Conservation (phyloP, 2,329 filamentous ascomycete genomes). For the Xylaria sp. region DNA sequence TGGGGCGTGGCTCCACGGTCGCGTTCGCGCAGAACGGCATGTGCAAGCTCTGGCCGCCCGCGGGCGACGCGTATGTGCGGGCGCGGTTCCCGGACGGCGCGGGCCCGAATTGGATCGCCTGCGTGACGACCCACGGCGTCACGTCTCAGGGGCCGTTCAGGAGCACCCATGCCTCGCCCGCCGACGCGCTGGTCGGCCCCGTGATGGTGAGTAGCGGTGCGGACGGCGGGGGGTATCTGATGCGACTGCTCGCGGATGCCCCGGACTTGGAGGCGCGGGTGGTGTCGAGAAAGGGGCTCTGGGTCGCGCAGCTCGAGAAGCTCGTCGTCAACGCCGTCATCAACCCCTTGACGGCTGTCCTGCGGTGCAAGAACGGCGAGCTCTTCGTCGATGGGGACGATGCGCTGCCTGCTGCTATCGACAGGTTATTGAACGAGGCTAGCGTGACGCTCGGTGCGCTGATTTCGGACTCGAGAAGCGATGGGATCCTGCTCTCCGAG, state of each 20-base stretch:
- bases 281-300: conserved; percentile 58
- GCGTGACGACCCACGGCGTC: conserved; percentile 69
- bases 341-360: conserved; percentile 84
- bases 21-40: conserved; percentile 89
- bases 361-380: conserved; percentile 81
- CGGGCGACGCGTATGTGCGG: conserved; percentile 56
- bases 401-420: conserved; percentile 68
- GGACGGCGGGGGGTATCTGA: conserved; percentile 51
- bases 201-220: conserved; percentile 52
- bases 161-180: conserved; percentile 63
- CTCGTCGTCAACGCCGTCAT: conserved; percentile 82
- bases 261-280: conserved; percentile 55
- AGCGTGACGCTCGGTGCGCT: conserved; percentile 76
- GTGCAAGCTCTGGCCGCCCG: conserved; percentile 70
- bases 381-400: conserved; percentile 68
- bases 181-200: conserved; percentile 59
- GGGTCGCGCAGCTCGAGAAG: conserved; percentile 82
- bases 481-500: conserved; percentile 51
- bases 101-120: conserved; percentile 76
- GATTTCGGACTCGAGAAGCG: conserved; percentile 65
- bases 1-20: conserved; percentile 74
- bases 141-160: conserved; percentile 61
- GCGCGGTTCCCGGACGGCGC: conserved; percentile 52
- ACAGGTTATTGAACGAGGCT: conserved; percentile 77
- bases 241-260: conserved; percentile 54